Percentiles rank a stretch among this genome's conserved stretches.
These are phyloP conservation scores for Backusella tuberculispora DNA, from an alignment of 192 early-diverging fungal genomes.

Conservation along the genomic window DNA sequence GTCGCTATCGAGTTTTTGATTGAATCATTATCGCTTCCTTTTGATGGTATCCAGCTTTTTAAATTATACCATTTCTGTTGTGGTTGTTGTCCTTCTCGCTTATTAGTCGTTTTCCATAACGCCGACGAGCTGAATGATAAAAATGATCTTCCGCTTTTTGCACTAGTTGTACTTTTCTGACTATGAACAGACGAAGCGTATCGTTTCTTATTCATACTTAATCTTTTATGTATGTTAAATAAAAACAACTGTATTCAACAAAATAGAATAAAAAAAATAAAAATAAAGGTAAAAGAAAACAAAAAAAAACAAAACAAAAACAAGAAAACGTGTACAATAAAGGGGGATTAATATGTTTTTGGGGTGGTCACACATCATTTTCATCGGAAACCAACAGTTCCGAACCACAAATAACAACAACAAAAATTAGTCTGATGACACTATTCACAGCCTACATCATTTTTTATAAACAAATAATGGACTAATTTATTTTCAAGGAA, in stretches of 20 bases:
- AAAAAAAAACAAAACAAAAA: background rate
- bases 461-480: background rate
- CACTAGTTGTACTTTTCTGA: slow-evolving; percentile 28
- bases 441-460: too few relatives aligned
- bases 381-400: background rate
- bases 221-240: slow-evolving; percentile 1
- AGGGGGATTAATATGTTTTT: background rate
- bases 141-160: slow-evolving; percentile 25
- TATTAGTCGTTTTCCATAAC: background rate
- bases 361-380: background rate
- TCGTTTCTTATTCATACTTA: slow-evolving; percentile 20
- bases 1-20: background rate
- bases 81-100: background rate
- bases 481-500: slow-evolving; percentile 40
- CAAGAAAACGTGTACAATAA: background rate
- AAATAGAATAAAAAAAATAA: slow-evolving; percentile 2
- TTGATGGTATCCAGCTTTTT: slow-evolving; percentile 20
- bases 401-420: background rate
- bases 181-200: slow-evolving; percentile 38
- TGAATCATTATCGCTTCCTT: background rate
- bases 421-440: background rate
- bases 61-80: slow-evolving; percentile 14
- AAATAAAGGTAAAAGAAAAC: background rate
- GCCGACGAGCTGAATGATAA: slow-evolving; percentile 28
- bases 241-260: slow-evolving; percentile 1